These are phyloP conservation scores for Mrakia blollopis DNA, from an alignment of 768 basidiomycete species.

Conservation along the genomic window DNA sequence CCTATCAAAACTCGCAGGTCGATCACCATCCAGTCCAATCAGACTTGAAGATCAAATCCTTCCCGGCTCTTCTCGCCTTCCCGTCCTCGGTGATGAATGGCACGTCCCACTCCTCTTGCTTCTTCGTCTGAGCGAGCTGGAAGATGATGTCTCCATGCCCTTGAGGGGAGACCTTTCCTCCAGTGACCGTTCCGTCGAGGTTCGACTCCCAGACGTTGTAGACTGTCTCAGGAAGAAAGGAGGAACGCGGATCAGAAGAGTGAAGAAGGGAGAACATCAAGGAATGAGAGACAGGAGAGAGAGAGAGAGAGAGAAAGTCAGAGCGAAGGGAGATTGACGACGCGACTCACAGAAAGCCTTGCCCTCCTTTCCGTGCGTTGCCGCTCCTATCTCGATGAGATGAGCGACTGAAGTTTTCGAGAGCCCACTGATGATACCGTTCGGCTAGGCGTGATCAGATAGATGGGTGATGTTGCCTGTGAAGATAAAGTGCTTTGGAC, in stretches of 20 bases:
- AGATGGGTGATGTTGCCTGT: not conserved
- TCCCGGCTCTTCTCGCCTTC: not conserved
- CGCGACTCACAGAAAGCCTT: not conserved
- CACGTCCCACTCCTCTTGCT: not conserved
- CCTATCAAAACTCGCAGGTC: no score
- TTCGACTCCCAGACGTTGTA: not conserved
- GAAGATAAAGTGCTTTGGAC: not conserved
- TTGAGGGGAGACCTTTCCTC: not conserved
- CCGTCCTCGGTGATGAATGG: not conserved
- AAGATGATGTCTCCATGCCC: not conserved
- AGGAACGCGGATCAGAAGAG: not conserved
- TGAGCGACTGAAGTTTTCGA: not conserved
- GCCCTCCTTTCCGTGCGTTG: not conserved
- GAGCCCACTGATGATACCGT: not conserved
- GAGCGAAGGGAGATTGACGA: not conserved
- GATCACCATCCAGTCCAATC: no score
- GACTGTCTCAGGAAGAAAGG: not conserved
- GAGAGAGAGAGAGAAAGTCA: no score
- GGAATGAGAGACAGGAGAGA: no score
- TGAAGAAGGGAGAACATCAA: not conserved
- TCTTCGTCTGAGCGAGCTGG: not conserved
- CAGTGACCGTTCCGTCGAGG: not conserved
- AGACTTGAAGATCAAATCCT: not conserved
- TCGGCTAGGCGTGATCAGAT: not conserved
- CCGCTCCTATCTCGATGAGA: not conserved